These are phyloP conservation scores for Daedaleopsis sinensis DNA, from an alignment of 768 basidiomycete genomes.

Conservation along the genomic window DNA sequence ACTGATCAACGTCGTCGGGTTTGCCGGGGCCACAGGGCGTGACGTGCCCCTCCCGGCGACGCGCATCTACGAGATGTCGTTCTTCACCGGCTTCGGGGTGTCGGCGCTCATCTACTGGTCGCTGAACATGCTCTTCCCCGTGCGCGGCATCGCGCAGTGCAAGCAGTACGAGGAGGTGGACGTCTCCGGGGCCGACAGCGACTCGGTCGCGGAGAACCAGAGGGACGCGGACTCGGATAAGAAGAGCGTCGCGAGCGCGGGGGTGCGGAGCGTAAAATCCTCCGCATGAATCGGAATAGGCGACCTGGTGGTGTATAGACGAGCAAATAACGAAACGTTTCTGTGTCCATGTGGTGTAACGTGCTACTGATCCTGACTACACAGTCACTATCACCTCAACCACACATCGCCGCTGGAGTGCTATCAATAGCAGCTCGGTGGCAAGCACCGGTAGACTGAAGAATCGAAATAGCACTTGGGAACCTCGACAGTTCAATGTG, in stretches of 20 bases:
- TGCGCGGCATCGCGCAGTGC: slow-evolving; percentile 44
- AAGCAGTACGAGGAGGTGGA: slow-evolving; percentile 59
- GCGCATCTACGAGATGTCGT: slow-evolving; percentile 75
- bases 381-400: too few relatives aligned
- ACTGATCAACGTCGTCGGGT: slow-evolving; percentile 81
- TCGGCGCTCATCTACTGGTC: slow-evolving; percentile 65
- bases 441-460: too few relatives aligned
- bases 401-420: too few relatives aligned
- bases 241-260: slow-evolving; percentile 8
- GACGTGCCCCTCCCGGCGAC: slow-evolving; percentile 69
- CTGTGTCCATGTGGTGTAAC: background rate
- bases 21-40: slow-evolving; percentile 71
- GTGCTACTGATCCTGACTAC: too few relatives aligned
- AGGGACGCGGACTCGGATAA: slow-evolving; percentile 5
- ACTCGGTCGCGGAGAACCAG: background rate
- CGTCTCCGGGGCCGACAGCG: slow-evolving; percentile 34
- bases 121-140: slow-evolving; percentile 64
- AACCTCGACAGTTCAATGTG: too few relatives aligned
- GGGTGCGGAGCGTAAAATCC: background rate
- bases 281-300: background rate
- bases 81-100: slow-evolving; percentile 82
- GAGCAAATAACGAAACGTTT: background rate
- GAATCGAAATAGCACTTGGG: too few relatives aligned
- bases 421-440: too few relatives aligned
- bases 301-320: background rate